Percentiles rank a stretch among this genome's conserved stretches.
Evolutionary conservation across 2,329 filamentous ascomycete species (phyloP).

Genomic region (Cadophora malorum): DNA sequence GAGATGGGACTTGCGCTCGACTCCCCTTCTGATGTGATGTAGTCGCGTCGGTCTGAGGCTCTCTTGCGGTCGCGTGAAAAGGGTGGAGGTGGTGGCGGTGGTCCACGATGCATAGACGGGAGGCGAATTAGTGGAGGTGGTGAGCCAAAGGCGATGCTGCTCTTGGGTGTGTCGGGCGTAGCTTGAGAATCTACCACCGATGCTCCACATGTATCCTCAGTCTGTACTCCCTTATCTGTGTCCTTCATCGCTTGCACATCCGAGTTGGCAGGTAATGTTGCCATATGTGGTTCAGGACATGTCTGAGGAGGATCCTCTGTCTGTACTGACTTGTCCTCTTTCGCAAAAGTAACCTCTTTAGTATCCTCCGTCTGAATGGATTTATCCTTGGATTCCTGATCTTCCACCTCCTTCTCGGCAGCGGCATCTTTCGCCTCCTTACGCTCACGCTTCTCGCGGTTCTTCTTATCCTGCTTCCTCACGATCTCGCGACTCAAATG

Average conservation of each 20-base stretch:
- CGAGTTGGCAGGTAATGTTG: neutral
- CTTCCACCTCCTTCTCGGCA: constrained; percentile 48
- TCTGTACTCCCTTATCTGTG: constrained; percentile 39
- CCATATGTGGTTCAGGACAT: constrained; percentile 19
- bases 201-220: constrained; percentile 28
- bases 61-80: constrained; percentile 17
- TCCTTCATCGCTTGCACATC: constrained; percentile 25
- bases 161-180: constrained; percentile 39
- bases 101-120: constrained; percentile 9
- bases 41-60: neutral
- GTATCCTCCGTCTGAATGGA: constrained; percentile 39
- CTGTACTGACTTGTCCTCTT: constrained; percentile 39
- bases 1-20: constrained; percentile 65
- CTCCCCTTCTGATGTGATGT: constrained; percentile 54
- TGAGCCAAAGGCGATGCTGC: constrained; percentile 23
- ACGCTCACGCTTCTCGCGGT: constrained; percentile 48
- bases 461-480: constrained; percentile 50
- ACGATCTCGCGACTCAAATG: constrained; percentile 48
- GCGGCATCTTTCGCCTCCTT: constrained; percentile 51
- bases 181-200: constrained; percentile 32
- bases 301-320: constrained; percentile 34
- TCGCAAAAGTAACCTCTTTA: constrained; percentile 25
- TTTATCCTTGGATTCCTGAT: constrained; percentile 45
- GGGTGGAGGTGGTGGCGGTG: constrained; percentile 33
- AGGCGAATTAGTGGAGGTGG: constrained; percentile 18